Percentiles rank a stretch among this genome's conserved stretches.
Evolutionary conservation across 1,284 basidiomycete species (phyloP).

Genomic region (Apiotrichum montevideense): DNA sequence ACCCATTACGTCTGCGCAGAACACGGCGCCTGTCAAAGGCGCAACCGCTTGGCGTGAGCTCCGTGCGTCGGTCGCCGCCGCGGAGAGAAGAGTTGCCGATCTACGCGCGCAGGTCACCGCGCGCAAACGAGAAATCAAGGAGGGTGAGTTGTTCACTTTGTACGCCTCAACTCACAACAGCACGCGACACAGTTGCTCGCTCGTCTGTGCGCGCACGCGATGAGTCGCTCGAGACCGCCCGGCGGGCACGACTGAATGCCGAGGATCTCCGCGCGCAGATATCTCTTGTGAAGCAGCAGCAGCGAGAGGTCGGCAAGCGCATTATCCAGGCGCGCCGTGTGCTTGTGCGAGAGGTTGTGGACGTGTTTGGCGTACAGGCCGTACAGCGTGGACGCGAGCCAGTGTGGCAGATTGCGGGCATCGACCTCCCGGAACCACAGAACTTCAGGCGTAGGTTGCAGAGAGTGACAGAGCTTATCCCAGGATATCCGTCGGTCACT

Average conservation of each 20-base stretch:
- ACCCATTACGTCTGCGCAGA: neutral
- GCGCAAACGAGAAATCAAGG: conserved; percentile 7
- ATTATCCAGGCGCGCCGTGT: conserved; percentile 35
- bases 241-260: neutral
- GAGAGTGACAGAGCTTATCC: conserved; percentile 7
- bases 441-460: conserved; percentile 29
- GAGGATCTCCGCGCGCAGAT: conserved; percentile 13
- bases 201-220: neutral
- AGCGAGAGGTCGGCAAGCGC: conserved; percentile 21
- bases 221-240: conserved; percentile 5
- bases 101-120: conserved; percentile 14
- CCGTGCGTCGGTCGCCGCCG: conserved; percentile 26
- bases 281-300: conserved; percentile 13
- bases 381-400: neutral
- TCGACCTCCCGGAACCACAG: conserved; percentile 27
- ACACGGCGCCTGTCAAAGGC: neutral
- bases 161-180: neutral
- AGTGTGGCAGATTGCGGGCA: conserved; percentile 36
- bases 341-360: conserved; percentile 33
- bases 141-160: conserved; percentile 6
- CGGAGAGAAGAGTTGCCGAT: conserved; percentile 18
- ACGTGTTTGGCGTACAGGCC: conserved; percentile 31
- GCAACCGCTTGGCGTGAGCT: conserved; percentile 26
- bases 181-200: neutral
- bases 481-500: conserved; percentile 24